Base-by-base conservation (phyloP, 2,329 filamentous ascomycete genomes). In the Teratosphaeria viscida region DNA sequence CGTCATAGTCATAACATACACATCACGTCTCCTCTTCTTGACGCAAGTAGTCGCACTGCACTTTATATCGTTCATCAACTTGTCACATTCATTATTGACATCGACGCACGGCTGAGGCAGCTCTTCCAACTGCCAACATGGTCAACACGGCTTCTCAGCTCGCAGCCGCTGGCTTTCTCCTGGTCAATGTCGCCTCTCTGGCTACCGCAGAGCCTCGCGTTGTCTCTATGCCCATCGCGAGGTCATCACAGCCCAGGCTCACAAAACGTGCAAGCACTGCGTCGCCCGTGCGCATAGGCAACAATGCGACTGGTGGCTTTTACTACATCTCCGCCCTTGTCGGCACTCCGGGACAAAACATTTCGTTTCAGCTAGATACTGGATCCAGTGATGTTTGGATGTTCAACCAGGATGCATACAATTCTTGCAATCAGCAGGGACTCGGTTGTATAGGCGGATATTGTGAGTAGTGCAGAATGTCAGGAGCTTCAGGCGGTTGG, bases 301-400 rank as follows among this genome's bases (percentile, higher is more conserved):
- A 49, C 43, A 49, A 49, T 23, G 43, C 43, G 19, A 49, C 43
- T 23, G 43, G 43, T 5, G 43, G 43, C 43, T 49, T 49, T n/a
- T 49, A 49, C 43, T 49, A 16, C 43, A 49, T 49, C 2, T 19
- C 43, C 5, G 43, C 43, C 5, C 43, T 49, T 8, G 64, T 86
- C 11, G 83, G 83, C 27, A 85, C 83, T 0, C 83, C 83, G 0
- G 68, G 70, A 39, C 83, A 86, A 65, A 70, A 65, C 14, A 69
- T 86, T 56, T 77, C 79, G 47, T 67, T 85, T 58, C 80, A 85
- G 65, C 76, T 86, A 64, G 83, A 86, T 63, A 86, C 83, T 8
- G 83, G 83, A 37, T 84, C 81, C 66, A 84, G 82, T 64, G 83
- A 86, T 73, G 72, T 86, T 8, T 86, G 83, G 83, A 77, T 81